Conservation (phyloP, 2,329 filamentous ascomycete species). For the Aureobasidium uvarum region DNA sequence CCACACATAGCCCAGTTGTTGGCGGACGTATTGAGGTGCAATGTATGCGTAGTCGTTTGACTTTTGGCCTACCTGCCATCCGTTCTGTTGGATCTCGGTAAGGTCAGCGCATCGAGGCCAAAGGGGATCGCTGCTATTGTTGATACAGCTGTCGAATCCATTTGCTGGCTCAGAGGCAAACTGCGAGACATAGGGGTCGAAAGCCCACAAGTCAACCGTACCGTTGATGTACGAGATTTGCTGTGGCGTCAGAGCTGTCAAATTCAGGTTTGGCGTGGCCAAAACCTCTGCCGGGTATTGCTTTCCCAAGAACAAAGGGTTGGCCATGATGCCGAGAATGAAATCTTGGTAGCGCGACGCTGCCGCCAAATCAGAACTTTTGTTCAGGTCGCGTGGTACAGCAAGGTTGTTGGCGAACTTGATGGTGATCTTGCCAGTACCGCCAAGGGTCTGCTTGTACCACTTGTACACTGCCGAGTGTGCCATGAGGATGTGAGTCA, state of each 20-base stretch:
- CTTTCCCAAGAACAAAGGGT: constrained; percentile 53
- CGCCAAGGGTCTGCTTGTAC: constrained; percentile 55
- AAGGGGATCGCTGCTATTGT: constrained; percentile 35
- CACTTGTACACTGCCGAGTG: constrained; percentile 40
- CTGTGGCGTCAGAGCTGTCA: constrained; percentile 48
- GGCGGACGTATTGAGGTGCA: constrained; percentile 58
- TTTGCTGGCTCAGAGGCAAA: constrained; percentile 30
- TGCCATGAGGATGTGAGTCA: constrained; percentile 29
- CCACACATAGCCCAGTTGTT: constrained; percentile 57
- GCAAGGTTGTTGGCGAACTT: constrained; percentile 49
- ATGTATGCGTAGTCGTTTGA: constrained; percentile 58
- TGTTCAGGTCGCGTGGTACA: constrained; percentile 40
- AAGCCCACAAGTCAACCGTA: constrained; percentile 35
- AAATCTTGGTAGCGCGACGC: constrained; percentile 46
- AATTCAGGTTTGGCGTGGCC: constrained; percentile 47
- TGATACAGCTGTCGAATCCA: constrained; percentile 42
- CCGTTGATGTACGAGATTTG: constrained; percentile 44
- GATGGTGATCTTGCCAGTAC: constrained; percentile 51
- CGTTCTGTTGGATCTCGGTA: constrained; percentile 33
- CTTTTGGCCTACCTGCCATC: constrained; percentile 47
- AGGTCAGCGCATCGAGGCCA: constrained; percentile 38
- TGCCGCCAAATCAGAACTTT: constrained; percentile 46
- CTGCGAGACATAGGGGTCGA: constrained; percentile 37
- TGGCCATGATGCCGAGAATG: constrained; percentile 52
- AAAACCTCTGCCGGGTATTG: constrained; percentile 51